Base-by-base conservation (phyloP, 1,284 basidiomycete genomes). In the Tetrapyrgos nigripes region DNA sequence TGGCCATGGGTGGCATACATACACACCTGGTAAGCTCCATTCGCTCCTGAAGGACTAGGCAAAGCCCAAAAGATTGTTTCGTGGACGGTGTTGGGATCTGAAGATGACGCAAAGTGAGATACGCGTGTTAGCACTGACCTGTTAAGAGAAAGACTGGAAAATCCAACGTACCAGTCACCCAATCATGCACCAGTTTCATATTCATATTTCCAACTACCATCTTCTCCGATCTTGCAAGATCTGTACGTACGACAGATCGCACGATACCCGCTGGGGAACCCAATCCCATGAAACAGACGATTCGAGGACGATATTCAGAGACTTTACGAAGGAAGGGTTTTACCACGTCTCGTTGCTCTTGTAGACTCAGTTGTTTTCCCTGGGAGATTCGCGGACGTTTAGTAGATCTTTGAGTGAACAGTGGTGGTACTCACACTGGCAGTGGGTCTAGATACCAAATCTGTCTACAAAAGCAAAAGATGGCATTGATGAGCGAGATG, bases 231-330 rank as follows among this genome's bases (percentile, higher is more conserved):
- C n/a, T n/a, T n/a, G n/a, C n/a, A n/a, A n/a, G n/a, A n/a, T n/a
- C n/a, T n/a, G n/a, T n/a, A 13, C 26, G 19, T 13, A 27, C 44
- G 11, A 3, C 24, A 28, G 2, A 29, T 21, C 10, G 40, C 35
- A 47, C 35, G 44, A 23, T 45, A 21, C 14, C 8, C 4, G 29
- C 49, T 31, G 21, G 26, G 26, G 48, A 50, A 4, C 35, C 47
- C 17, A 56, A 24, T 17, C 54, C 54, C n/a, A 56, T 40, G 31
- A 56, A 56, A 24, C 54, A 56, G 29, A 56, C 54, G n/a, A 56
- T 56, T 27, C 54, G 54, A 23, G 54, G 54, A 6, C 47, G 54
- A 31, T 29, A 56, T 17, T 24, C 13, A 2, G 48, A 21, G 17
- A 56, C 43, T 17, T 44, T 56, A 8, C 50, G 26, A 5, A 56